Evolutionary conservation across 2,329 filamentous ascomycete genomes (phyloP).

Genomic region (Beauveria rudraprayagi): DNA sequence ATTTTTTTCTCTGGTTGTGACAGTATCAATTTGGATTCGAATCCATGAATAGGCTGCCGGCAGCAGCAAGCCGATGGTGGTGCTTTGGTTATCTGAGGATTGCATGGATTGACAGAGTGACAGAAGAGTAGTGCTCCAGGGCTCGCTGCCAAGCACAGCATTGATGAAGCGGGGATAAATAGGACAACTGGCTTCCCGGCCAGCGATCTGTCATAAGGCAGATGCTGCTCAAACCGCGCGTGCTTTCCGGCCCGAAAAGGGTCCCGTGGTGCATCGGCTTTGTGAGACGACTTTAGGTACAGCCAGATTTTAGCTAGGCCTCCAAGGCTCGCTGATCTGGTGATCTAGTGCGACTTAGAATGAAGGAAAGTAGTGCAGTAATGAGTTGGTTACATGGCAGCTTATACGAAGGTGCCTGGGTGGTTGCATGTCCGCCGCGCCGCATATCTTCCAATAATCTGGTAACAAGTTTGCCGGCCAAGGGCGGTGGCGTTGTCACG

Average conservation of each 20-base stretch:
- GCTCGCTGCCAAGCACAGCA: not conserved
- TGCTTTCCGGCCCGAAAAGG: not conserved
- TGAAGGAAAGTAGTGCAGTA: too few relatives aligned
- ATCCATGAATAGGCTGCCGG: too few relatives aligned
- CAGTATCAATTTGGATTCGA: not conserved
- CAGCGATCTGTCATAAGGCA: not conserved
- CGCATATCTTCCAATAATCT: not conserved
- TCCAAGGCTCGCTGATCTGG: too few relatives aligned
- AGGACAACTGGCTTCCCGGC: not conserved
- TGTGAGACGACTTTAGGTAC: not conserved
- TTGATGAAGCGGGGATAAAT: not conserved
- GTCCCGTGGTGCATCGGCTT: not conserved
- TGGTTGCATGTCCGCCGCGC: not conserved
- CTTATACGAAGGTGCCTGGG: not conserved
- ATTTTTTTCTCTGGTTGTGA: too few relatives aligned
- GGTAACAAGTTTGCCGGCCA: not conserved
- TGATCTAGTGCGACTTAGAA: too few relatives aligned
- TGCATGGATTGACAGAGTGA: not conserved
- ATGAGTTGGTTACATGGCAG: not conserved
- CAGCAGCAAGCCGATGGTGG: not conserved
- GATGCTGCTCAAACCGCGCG: not conserved
- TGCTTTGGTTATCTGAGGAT: not conserved
- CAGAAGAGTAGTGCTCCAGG: too few relatives aligned
- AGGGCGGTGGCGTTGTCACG: not conserved
- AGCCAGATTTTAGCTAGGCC: too few relatives aligned